Evolutionary conservation across 73 alveolate genomes (phyloP).

Genomic region (Stentor coeruleus): DNA sequence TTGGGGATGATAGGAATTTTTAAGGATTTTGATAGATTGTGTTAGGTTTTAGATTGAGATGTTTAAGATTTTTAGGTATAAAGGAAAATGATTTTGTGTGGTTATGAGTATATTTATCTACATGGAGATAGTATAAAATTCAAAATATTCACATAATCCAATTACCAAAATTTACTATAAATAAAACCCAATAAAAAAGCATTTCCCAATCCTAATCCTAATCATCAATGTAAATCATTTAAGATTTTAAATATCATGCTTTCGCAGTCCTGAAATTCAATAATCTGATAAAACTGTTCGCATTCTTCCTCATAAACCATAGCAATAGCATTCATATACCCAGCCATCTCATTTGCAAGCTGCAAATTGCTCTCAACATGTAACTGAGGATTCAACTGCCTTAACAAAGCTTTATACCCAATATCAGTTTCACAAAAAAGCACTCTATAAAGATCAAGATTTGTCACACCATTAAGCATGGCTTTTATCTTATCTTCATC

Average conservation of each 20-base stretch:
- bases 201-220: too few relatives aligned
- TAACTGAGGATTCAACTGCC: slow-evolving; percentile 5
- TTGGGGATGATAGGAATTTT: too few relatives aligned
- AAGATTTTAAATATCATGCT: not conserved
- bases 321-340: slow-evolving; percentile 19
- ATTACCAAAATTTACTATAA: too few relatives aligned
- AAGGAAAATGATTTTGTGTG: too few relatives aligned
- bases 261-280: not conserved
- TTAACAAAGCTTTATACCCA: slow-evolving; percentile 17
- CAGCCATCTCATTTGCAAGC: not conserved
- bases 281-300: slow-evolving; percentile 3
- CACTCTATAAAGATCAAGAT: not conserved
- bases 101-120: too few relatives aligned
- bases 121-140: too few relatives aligned
- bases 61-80: too few relatives aligned
- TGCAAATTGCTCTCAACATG: not conserved
- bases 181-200: too few relatives aligned
- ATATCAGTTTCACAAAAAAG: slow-evolving; percentile 18
- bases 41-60: too few relatives aligned
- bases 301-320: slow-evolving; percentile 8
- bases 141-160: too few relatives aligned
- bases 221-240: not conserved
- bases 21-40: too few relatives aligned
- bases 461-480: not conserved
- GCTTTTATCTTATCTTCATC: not conserved